Percentiles rank a stretch among this genome's conserved stretches.
Conservation (phyloP, 2,329 filamentous ascomycete genomes). For the Aspergillus novoparasiticus region DNA sequence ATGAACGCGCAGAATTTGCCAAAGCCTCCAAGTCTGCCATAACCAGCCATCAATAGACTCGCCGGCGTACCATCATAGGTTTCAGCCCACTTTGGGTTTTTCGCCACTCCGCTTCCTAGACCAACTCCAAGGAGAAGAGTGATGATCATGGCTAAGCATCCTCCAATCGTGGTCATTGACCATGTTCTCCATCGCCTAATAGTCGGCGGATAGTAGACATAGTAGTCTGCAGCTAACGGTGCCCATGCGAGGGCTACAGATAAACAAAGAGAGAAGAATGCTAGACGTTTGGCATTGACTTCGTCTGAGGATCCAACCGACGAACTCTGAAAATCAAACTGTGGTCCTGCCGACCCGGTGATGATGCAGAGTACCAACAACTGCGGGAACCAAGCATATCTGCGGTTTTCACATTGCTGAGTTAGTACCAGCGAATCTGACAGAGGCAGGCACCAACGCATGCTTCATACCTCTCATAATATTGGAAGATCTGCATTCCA, state of each 20-base stretch:
- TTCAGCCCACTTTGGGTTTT: constrained; percentile 27
- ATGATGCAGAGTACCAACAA: constrained; percentile 44
- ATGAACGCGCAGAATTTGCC: constrained; percentile 48
- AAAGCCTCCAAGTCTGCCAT: constrained; percentile 43
- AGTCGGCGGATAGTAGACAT: constrained; percentile 46
- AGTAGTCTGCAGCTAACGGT: constrained; percentile 45
- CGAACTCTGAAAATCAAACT: constrained; percentile 34
- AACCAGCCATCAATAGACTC: constrained; percentile 42
- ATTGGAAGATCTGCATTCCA: constrained; percentile 46
- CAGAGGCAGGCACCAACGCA: background rate
- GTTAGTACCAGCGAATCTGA: background rate
- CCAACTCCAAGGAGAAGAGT: constrained; percentile 45
- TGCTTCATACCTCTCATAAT: constrained; percentile 43
- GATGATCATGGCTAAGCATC: constrained; percentile 36
- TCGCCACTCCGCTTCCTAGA: constrained; percentile 42
- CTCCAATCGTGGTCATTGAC: constrained; percentile 40
- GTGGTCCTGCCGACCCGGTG: constrained; percentile 42
- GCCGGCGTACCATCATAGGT: constrained; percentile 34
- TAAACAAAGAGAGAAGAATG: constrained; percentile 41
- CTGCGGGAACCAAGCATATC: constrained; percentile 46
- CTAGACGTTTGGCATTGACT: constrained; percentile 40
- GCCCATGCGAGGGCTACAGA: constrained; percentile 40
- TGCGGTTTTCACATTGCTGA: constrained; percentile 11
- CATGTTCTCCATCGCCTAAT: constrained; percentile 42
- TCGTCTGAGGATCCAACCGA: constrained; percentile 29